Base-by-base conservation (phyloP, 148 eudicot genomes). In the Pharnaceum exiguum region DNA sequence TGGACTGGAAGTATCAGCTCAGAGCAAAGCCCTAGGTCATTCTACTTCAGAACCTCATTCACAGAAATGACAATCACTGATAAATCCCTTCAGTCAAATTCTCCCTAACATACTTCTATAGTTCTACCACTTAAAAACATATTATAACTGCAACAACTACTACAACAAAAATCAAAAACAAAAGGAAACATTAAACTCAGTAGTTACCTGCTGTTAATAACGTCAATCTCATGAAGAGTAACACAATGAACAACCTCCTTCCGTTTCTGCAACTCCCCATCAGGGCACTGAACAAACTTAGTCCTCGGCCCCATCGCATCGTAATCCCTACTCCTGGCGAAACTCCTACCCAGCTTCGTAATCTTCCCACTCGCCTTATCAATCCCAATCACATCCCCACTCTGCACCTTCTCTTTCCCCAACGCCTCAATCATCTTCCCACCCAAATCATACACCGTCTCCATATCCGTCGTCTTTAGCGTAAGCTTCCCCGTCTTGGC, bases 251-350 rank as follows among this genome's bases (percentile, higher is more conserved):
- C 96, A 25, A 88, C 87, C 75, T 88, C 98, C 75, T 93, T 93
- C 79, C 96, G 63, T 78, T 93, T 93, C 85, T 93, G 96, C 78
- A 93, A 66, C 85, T 93, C 98, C 32, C 98, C 98, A 51, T 93
- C 96, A 21, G 98, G 98, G 22, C 96, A 93, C 62, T 88, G 95
- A 30, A 93, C 96, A 36, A 93, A 93, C 81, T 93, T 93, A 0
- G 95, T 89, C 55, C 76, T 82, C 0, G 89, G 83, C 5, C 99
- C 96, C 84, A 89, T 80, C 0, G 96, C 95, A 75, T 93, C 99
- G 5, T 86, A 88, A 60, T 88, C 99, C 83, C 99, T 79, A 4
- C 95, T 85, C 85, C 99, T 71, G 24, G 96, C 67, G 46, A 93
- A 89, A 2, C 89, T 83, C 66, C 96, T 79, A 38, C 95, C 96